phyloP scores from a whole-genome alignment of 148 eudicot species.

The Talinum fruticosum region DNA sequence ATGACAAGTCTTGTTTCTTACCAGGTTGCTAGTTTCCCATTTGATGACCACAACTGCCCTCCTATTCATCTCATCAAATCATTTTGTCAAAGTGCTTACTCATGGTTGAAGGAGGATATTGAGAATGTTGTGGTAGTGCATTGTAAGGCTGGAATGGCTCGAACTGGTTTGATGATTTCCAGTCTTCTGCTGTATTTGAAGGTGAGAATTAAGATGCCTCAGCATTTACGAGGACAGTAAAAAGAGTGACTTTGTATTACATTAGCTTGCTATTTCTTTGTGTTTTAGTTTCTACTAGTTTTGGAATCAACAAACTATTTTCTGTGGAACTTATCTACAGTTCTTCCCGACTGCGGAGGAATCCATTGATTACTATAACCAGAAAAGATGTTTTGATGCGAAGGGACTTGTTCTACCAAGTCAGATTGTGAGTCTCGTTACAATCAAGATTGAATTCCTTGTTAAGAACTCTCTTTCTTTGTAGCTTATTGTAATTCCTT shows the following conservation, averaged over 20 bases:
- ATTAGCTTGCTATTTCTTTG: not conserved
- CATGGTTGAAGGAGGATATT: constrained; percentile 99
- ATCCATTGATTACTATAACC: constrained; percentile 91
- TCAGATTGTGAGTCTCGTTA: constrained; percentile 72
- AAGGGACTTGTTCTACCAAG: constrained; percentile 98
- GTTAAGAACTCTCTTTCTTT: constrained; percentile 13
- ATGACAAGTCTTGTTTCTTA: constrained; percentile 14
- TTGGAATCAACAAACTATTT: constrained; percentile 8
- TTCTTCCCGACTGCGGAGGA: constrained; percentile 99
- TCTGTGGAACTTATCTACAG: constrained; percentile 39
- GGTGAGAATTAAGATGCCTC: constrained; percentile 38
- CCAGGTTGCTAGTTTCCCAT: constrained; percentile 97
- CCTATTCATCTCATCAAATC: constrained; percentile 78
- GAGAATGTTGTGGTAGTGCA: constrained; percentile 98
- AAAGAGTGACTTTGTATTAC: not conserved
- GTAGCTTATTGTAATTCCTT: constrained; percentile 18
- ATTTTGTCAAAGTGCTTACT: constrained; percentile 95
- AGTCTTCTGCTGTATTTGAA: constrained; percentile 90
- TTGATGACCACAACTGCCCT: constrained; percentile 99
- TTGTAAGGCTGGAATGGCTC: constrained; percentile 99
- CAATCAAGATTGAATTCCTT: not conserved
- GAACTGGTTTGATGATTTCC: constrained; percentile 96
- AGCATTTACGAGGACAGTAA: constrained; percentile 1
- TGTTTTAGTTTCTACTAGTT: not conserved
- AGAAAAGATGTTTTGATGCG: constrained; percentile 89